Conservation (phyloP, 2,329 filamentous ascomycete genomes). For the Colletotrichum higginsianum region DNA sequence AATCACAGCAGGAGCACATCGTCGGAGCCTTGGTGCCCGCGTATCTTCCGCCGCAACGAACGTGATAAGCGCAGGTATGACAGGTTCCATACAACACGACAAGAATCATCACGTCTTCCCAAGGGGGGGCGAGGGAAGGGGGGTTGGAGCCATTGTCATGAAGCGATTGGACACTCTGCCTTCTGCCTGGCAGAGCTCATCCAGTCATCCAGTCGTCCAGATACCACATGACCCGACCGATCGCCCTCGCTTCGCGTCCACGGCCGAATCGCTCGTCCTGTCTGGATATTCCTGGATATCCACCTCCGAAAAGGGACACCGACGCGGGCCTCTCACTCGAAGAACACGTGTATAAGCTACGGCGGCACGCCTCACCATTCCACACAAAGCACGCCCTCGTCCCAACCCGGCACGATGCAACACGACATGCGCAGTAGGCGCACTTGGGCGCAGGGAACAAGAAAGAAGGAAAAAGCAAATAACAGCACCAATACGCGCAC, state of each 20-base stretch:
- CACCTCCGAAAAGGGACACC: background rate
- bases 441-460: background rate
- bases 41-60: background rate
- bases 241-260: conserved; percentile 11
- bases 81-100: background rate
- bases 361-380: background rate
- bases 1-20: background rate
- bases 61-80: background rate
- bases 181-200: background rate
- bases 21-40: conserved; percentile 4
- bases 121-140: background rate
- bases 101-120: background rate
- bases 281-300: background rate
- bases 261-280: conserved; percentile 3
- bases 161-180: background rate
- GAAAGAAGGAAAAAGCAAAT: conserved; percentile 18
- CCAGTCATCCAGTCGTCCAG: background rate
- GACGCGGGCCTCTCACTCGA: background rate
- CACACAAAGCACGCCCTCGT: background rate
- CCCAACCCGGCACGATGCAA: conserved; percentile 21
- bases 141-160: too few species aligned
- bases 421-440: conserved; percentile 16
- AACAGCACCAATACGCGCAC: conserved; percentile 4
- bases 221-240: conserved; percentile 9
- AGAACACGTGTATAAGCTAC: background rate